These are phyloP conservation scores for Penicillium sp. DNA, from an alignment of 2,329 filamentous ascomycete species.

Conservation along the genomic window DNA sequence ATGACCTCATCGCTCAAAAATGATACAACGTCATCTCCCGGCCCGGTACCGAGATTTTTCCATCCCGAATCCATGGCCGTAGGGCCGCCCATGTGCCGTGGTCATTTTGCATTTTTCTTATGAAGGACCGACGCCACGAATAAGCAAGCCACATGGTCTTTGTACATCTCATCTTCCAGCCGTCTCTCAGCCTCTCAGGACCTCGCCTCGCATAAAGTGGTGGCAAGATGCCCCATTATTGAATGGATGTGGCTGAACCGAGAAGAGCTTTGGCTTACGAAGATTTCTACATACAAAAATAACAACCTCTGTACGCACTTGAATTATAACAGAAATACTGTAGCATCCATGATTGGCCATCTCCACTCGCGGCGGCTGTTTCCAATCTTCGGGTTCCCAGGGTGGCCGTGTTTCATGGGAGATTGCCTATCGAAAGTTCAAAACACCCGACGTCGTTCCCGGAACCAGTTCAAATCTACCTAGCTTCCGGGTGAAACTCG, in stretches of 20 bases:
- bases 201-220: not conserved
- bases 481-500: not conserved
- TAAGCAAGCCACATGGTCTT: not conserved
- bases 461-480: not conserved
- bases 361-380: not conserved
- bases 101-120: not conserved
- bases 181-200: not conserved
- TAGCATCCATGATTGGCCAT: not conserved
- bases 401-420: slow-evolving; percentile 3
- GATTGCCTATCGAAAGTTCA: not conserved
- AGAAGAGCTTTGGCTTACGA: not conserved
- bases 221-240: not conserved
- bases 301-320: too few relatives aligned
- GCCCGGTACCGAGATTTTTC: not conserved
- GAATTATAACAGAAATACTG: too few relatives aligned
- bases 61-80: not conserved
- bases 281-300: not conserved
- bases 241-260: not conserved
- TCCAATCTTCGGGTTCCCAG: not conserved
- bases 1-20: not conserved
- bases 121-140: not conserved
- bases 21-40: not conserved
- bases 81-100: not conserved
- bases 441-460: not conserved
- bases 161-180: not conserved